Percentiles rank a stretch among this genome's conserved stretches.
Evolutionary conservation across 495 filamentous ascomycete genomes (phyloP).

Genomic region (Aspergillus cavernicola): DNA sequence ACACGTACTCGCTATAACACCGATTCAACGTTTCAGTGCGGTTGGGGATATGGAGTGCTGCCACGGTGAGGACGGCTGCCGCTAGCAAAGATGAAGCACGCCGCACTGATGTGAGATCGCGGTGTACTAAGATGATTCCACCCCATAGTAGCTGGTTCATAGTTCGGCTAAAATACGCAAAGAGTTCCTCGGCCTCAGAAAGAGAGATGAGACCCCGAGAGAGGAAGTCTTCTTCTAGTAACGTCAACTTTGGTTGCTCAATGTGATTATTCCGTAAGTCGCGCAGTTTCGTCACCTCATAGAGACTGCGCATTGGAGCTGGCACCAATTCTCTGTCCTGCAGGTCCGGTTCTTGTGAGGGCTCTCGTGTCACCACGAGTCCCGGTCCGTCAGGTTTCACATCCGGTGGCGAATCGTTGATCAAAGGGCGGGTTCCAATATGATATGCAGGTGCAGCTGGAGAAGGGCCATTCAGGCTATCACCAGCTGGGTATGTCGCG

Average conservation of each 20-base stretch:
- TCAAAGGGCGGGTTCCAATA: slow-evolving; percentile 24
- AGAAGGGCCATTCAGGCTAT: slow-evolving; percentile 23
- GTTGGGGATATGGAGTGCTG: slow-evolving; percentile 50
- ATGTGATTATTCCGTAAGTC: slow-evolving; percentile 46
- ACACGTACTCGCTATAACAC: slow-evolving; percentile 50
- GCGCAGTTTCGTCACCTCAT: slow-evolving; percentile 56
- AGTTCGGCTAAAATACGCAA: slow-evolving; percentile 50
- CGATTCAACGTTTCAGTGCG: slow-evolving; percentile 47
- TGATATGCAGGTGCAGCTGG: slow-evolving; percentile 32
- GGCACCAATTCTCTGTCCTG: slow-evolving; percentile 47
- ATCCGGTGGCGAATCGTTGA: slow-evolving; percentile 25
- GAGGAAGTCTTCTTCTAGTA: slow-evolving; percentile 51
- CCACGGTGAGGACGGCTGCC: slow-evolving; percentile 50
- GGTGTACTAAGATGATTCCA: slow-evolving; percentile 51
- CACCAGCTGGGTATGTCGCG: slow-evolving; percentile 33
- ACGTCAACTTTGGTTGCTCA: slow-evolving; percentile 42
- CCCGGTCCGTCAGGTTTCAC: slow-evolving; percentile 30
- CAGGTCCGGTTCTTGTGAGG: slow-evolving; percentile 48
- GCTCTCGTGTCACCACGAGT: slow-evolving; percentile 45
- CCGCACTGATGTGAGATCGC: slow-evolving; percentile 46
- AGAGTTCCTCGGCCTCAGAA: slow-evolving; percentile 49
- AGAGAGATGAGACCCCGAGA: slow-evolving; percentile 44
- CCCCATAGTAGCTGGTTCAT: slow-evolving; percentile 56
- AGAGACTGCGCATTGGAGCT: slow-evolving; percentile 57
- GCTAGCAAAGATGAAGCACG: slow-evolving; percentile 47